phyloP scores from a whole-genome alignment of 768 basidiomycete genomes.

The Trametes meyenii region DNA sequence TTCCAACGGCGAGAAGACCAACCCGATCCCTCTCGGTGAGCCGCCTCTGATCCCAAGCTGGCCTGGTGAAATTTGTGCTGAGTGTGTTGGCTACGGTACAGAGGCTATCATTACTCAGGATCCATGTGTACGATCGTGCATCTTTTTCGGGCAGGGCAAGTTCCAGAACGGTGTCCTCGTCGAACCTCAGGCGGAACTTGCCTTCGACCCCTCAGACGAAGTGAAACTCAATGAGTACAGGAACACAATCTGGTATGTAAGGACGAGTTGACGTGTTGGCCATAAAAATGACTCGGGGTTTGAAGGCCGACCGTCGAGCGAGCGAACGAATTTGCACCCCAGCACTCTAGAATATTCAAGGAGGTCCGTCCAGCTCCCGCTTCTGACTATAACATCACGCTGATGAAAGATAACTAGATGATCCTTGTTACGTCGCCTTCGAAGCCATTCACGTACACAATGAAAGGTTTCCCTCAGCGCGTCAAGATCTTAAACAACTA shows the following conservation, averaged over 20 bases:
- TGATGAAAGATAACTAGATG: conserved; percentile 14
- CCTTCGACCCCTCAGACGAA: conserved; percentile 37
- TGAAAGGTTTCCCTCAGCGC: conserved; percentile 33
- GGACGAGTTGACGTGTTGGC: not conserved
- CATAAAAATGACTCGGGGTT: not conserved
- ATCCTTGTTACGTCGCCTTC: conserved; percentile 15
- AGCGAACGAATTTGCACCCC: conserved; percentile 42
- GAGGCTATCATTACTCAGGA: conserved; percentile 41
- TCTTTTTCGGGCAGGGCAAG: conserved; percentile 46
- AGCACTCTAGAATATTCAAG: conserved; percentile 41
- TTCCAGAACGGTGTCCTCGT: conserved; percentile 45
- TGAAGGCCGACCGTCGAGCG: conserved; percentile 40
- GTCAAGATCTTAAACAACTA: conserved; percentile 25
- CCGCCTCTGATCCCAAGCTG: not conserved
- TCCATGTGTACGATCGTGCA: conserved; percentile 34
- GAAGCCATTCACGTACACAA: conserved; percentile 18
- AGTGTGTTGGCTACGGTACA: conserved; percentile 8
- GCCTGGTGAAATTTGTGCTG: not conserved
- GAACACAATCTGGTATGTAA: conserved; percentile 38
- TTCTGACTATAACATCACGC: too few relatives aligned
- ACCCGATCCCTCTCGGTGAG: not conserved
- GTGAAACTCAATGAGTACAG: conserved; percentile 35
- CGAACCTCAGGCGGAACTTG: conserved; percentile 33
- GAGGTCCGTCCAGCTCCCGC: conserved; percentile 8
- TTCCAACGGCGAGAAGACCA: conserved; percentile 42